phyloP scores from a whole-genome alignment of 176 grass and related monocot species.

The Aegilops tauschii region DNA sequence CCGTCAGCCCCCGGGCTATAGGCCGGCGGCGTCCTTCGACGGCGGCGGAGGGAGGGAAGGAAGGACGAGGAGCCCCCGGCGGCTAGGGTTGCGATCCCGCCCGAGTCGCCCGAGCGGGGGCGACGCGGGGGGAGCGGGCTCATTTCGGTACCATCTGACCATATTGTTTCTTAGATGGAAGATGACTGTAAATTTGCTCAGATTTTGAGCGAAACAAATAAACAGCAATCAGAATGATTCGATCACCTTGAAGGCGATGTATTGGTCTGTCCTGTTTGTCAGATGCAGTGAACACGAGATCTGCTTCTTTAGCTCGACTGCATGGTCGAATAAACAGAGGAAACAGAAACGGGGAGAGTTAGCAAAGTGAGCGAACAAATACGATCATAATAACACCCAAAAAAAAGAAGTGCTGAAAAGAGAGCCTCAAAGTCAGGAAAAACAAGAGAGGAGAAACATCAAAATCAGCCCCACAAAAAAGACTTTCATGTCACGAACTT shows the following conservation, averaged over 20 bases:
- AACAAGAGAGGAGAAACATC: background rate
- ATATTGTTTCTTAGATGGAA: background rate
- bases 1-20: too few species aligned
- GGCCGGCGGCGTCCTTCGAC: too few species aligned
- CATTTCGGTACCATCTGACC: too few species aligned
- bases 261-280: constrained; percentile 67
- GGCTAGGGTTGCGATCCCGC: too few species aligned
- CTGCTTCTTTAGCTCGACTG: constrained; percentile 87
- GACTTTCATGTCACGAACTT: background rate
- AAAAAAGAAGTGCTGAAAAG: background rate
- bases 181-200: background rate
- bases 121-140: too few species aligned
- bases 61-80: too few species aligned
- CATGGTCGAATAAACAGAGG: background rate
- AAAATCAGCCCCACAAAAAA: background rate
- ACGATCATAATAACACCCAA: background rate
- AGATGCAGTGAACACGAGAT: constrained; percentile 83
- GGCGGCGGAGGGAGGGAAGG: too few species aligned
- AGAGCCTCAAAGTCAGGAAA: background rate
- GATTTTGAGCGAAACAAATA: background rate
- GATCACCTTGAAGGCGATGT: constrained; percentile 79
- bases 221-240: background rate
- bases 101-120: too few species aligned
- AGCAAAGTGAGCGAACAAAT: background rate
- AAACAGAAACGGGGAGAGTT: background rate